A percentile compares a stretch with the other conserved stretches of the same genome.
These are phyloP conservation scores for Collybia sp. DNA, from an alignment of 768 basidiomycete species.

Conservation along the genomic window DNA sequence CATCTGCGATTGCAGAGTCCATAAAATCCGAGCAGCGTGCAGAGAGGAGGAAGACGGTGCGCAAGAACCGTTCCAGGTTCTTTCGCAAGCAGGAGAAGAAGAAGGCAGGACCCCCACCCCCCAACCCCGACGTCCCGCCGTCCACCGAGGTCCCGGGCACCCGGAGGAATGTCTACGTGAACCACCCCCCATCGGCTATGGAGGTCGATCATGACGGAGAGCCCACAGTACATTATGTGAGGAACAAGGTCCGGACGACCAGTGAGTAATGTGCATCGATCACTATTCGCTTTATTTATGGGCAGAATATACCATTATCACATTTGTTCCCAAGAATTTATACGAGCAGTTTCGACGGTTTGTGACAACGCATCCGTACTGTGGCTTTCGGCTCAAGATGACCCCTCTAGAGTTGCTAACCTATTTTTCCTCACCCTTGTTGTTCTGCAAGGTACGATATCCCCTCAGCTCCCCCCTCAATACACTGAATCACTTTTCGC, in stretches of 20 bases:
- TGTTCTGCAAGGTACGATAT: slow-evolving; percentile 63
- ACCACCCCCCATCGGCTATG: slow-evolving; percentile 55
- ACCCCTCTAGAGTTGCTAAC: slow-evolving; percentile 67
- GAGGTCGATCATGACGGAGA: slow-evolving; percentile 74
- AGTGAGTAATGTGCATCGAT: slow-evolving; percentile 48
- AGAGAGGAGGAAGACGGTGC: slow-evolving; percentile 47
- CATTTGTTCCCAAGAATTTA: slow-evolving; percentile 92
- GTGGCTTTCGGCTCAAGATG: background rate
- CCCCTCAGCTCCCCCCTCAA: background rate
- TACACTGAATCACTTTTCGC: slow-evolving; percentile 5
- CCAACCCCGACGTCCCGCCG: slow-evolving; percentile 21
- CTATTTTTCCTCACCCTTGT: slow-evolving; percentile 87
- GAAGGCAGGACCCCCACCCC: slow-evolving; percentile 29
- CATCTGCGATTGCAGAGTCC: slow-evolving; percentile 85
- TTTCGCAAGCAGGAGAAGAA: slow-evolving; percentile 49
- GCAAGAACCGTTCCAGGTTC: slow-evolving; percentile 49
- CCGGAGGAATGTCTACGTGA: slow-evolving; percentile 80
- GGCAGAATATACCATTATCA: slow-evolving; percentile 83
- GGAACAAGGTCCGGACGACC: slow-evolving; percentile 93
- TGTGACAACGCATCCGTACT: slow-evolving; percentile 13
- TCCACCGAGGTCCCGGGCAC: slow-evolving; percentile 41
- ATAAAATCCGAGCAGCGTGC: slow-evolving; percentile 73
- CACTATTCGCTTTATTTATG: slow-evolving; percentile 2
- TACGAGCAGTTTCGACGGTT: slow-evolving; percentile 92
- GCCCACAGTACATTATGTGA: slow-evolving; percentile 69